A percentile compares a stretch with the other conserved stretches of the same genome.
Evolutionary conservation across 805 yeast genomes (phyloP).

Genomic region (Wickerhamiella slavikovae): DNA sequence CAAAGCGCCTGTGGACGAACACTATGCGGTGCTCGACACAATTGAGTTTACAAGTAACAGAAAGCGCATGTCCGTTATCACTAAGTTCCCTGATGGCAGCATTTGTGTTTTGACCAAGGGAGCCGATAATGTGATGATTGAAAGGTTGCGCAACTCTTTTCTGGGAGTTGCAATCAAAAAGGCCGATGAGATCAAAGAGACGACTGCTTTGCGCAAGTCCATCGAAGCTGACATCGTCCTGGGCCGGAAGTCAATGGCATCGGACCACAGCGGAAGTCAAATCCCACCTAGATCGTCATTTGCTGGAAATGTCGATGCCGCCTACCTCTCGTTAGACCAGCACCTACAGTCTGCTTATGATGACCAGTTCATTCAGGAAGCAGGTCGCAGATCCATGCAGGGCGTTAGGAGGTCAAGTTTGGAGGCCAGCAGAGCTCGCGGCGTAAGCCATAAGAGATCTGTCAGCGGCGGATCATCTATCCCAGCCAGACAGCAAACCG

Average conservation of each 20-base stretch:
- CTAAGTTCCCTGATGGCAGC: constrained; percentile 53
- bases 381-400: constrained; percentile 10
- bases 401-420: not conserved
- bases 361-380: constrained; percentile 9
- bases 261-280: constrained; percentile 1
- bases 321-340: constrained; percentile 5
- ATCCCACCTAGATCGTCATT: constrained; percentile 3
- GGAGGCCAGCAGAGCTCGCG: constrained; percentile 1
- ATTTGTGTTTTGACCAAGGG: constrained; percentile 78
- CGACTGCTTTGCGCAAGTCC: constrained; percentile 41
- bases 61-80: constrained; percentile 85
- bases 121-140: constrained; percentile 53
- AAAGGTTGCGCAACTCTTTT: constrained; percentile 24
- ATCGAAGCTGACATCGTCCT: constrained; percentile 37
- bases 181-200: constrained; percentile 37
- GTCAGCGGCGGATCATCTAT: not conserved
- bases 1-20: constrained; percentile 37
- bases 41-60: constrained; percentile 76
- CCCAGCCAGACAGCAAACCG: too few relatives aligned
- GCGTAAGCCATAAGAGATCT: not conserved
- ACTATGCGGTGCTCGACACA: constrained; percentile 54
- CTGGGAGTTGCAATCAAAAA: constrained; percentile 39
- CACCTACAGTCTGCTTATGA: constrained; percentile 7
- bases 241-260: constrained; percentile 1
- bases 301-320: constrained; percentile 2